phyloP scores from a whole-genome alignment of 2,329 filamentous ascomycete species.

The Salinomyces thailandicus region DNA sequence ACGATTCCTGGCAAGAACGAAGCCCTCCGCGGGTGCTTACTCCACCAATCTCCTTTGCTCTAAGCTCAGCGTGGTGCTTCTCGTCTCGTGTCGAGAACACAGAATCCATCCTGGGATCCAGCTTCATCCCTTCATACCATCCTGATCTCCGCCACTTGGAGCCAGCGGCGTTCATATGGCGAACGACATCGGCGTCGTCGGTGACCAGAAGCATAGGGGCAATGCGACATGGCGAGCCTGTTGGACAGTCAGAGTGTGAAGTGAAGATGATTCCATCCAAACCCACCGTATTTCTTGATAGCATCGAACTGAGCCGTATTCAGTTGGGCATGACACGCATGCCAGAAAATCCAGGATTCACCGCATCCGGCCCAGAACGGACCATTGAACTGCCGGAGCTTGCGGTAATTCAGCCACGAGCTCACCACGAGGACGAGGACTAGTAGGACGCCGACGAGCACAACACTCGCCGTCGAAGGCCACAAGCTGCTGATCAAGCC shows the following conservation, averaged over 20 bases:
- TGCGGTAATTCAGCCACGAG: slow-evolving; percentile 15
- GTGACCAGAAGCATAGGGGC: slow-evolving; percentile 42
- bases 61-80: slow-evolving; percentile 35
- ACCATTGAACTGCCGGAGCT: slow-evolving; percentile 19
- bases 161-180: slow-evolving; percentile 32
- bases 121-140: slow-evolving; percentile 41
- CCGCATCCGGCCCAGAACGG: slow-evolving; percentile 16
- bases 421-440: slow-evolving; percentile 12
- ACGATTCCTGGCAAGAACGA: too few species aligned
- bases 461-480: not conserved
- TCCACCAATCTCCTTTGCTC: slow-evolving; percentile 31
- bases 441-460: not conserved
- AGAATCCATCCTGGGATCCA: slow-evolving; percentile 46
- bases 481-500: not conserved
- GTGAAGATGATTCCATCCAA: slow-evolving; percentile 1
- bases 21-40: not conserved
- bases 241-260: slow-evolving; percentile 4
- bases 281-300: slow-evolving; percentile 20
- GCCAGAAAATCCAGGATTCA: slow-evolving; percentile 21
- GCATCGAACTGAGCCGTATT: slow-evolving; percentile 14
- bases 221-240: slow-evolving; percentile 35
- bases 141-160: slow-evolving; percentile 21
- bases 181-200: slow-evolving; percentile 39
- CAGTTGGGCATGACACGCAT: slow-evolving; percentile 13
- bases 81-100: slow-evolving; percentile 44